phyloP scores from a whole-genome alignment of 441 rosid species.

The Pelargonium hybrid region DNA sequence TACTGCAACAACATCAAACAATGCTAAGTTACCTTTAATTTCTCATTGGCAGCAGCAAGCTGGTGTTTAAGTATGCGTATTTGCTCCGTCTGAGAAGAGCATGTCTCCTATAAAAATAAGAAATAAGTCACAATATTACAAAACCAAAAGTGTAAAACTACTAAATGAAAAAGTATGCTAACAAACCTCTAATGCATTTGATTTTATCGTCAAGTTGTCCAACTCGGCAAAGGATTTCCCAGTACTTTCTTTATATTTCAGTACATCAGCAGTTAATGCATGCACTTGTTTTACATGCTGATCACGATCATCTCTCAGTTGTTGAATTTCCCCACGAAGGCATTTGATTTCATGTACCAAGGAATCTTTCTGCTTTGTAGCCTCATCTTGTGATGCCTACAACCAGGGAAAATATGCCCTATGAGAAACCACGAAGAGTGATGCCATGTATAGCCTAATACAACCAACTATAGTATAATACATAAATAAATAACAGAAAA shows the following conservation, averaged over 20 bases:
- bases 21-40: constrained; percentile 46
- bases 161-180: background rate
- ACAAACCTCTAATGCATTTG: constrained; percentile 75
- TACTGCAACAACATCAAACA: background rate
- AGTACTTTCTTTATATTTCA: constrained; percentile 52
- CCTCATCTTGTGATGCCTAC: constrained; percentile 73
- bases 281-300: constrained; percentile 49
- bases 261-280: constrained; percentile 46
- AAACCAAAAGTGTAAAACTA: background rate
- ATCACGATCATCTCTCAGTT: constrained; percentile 87
- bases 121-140: constrained; percentile 8
- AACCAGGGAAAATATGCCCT: background rate
- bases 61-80: constrained; percentile 51
- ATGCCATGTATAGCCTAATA: too few relatives aligned
- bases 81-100: constrained; percentile 70
- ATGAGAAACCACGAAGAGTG: too few relatives aligned
- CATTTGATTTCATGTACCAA: constrained; percentile 52
- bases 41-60: constrained; percentile 63
- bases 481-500: too few relatives aligned
- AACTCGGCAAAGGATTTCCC: constrained; percentile 67
- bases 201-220: constrained; percentile 46
- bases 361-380: constrained; percentile 53
- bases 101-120: constrained; percentile 48
- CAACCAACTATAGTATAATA: too few relatives aligned
- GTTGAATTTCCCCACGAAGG: constrained; percentile 69